phyloP scores from a whole-genome alignment of 1,139 yeast genomes.

The Geotrichum candidum region DNA sequence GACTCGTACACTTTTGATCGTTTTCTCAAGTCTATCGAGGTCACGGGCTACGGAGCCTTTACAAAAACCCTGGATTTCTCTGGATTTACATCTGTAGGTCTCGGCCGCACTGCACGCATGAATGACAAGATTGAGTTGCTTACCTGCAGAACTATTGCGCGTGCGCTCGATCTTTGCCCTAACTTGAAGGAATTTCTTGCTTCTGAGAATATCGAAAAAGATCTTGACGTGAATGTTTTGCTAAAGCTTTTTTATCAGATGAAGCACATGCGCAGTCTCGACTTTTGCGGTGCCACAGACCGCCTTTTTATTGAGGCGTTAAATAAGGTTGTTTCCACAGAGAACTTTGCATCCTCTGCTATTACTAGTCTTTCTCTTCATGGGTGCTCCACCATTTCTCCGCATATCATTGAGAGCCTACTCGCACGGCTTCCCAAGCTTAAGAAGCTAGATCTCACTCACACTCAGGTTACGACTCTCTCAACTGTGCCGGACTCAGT shows the following conservation, averaged over 20 bases:
- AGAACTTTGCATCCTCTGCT: conserved; percentile 19
- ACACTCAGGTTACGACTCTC: conserved; percentile 66
- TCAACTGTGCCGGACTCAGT: conserved; percentile 48
- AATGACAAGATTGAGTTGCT: conserved; percentile 89
- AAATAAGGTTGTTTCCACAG: conserved; percentile 25
- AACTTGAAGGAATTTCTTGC: conserved; percentile 74
- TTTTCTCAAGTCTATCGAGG: conserved; percentile 53
- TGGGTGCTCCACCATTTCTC: conserved; percentile 75
- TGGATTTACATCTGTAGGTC: conserved; percentile 83
- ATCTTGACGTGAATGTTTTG: conserved; percentile 48
- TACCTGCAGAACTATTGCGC: conserved; percentile 61
- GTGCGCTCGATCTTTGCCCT: conserved; percentile 56
- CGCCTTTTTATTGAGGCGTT: conserved; percentile 58
- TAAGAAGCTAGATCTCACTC: conserved; percentile 70
- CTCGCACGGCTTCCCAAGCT: conserved; percentile 55
- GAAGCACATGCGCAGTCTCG: conserved; percentile 37
- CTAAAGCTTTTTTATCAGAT: conserved; percentile 42
- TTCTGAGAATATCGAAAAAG: conserved; percentile 81
- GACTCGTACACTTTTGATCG: conserved; percentile 78
- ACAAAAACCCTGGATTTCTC: conserved; percentile 80
- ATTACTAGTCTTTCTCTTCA: conserved; percentile 68
- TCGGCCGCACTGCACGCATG: conserved; percentile 86
- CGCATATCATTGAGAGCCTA: conserved; percentile 49
- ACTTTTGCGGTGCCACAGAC: conserved; percentile 85
- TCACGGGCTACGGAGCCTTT: conserved; percentile 53